phyloP scores from a whole-genome alignment of 2,329 filamentous ascomycete species.

The Blastomyces gilchristii region DNA sequence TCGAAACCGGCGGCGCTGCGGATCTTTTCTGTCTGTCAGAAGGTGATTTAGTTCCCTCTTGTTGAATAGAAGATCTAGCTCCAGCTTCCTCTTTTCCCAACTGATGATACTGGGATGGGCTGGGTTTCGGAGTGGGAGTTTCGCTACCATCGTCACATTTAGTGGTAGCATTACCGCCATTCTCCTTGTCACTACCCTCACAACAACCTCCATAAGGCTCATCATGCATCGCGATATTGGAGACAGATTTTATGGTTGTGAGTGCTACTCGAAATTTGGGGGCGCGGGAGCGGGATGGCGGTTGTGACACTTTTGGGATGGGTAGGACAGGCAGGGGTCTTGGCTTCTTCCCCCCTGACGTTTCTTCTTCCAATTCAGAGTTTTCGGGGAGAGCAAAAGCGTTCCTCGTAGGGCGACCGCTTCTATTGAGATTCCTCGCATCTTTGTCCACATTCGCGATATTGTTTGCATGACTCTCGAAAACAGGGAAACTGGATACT shows the following conservation, averaged over 20 bases:
- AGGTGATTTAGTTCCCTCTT: neutral
- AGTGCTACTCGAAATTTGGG: constrained; percentile 5
- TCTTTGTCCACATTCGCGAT: neutral
- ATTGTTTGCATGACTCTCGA: neutral
- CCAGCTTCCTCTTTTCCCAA: neutral
- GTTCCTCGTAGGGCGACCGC: neutral
- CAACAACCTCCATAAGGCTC: neutral
- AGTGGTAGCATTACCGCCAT: neutral
- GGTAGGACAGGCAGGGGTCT: neutral
- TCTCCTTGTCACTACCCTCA: neutral
- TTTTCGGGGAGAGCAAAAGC: neutral
- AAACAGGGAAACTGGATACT: neutral
- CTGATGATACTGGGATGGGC: neutral
- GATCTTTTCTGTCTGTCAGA: neutral
- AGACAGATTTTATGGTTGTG: neutral
- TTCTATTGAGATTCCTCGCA: neutral
- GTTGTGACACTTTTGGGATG: neutral
- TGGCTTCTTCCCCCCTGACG: neutral
- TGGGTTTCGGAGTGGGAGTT: neutral
- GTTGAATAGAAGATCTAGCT: no score
- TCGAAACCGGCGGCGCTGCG: neutral
- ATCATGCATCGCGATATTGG: constrained; percentile 1
- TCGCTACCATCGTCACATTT: neutral
- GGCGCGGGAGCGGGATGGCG: neutral
- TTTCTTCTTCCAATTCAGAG: neutral